Evolutionary conservation across 495 filamentous ascomycete genomes (phyloP).

Genomic region (Podospora fimiseda): DNA sequence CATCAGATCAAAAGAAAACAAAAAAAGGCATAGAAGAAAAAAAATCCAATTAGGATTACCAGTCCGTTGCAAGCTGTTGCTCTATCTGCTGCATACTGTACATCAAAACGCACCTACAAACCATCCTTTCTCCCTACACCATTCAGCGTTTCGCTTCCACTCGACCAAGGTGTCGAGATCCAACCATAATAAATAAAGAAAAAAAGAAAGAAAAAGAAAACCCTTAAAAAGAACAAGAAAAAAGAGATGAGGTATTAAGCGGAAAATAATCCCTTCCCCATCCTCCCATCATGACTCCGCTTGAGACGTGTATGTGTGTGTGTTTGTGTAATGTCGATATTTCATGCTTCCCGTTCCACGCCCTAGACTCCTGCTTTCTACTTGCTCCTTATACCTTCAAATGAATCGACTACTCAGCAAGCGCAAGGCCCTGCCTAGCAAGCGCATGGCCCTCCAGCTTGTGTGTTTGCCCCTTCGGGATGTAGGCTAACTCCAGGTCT

Average conservation of each 20-base stretch:
- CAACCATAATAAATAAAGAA: conserved; percentile 7
- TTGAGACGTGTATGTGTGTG: conserved; percentile 15
- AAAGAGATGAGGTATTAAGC: conserved; percentile 28
- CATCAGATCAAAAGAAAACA: neutral
- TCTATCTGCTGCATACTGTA: conserved; percentile 30
- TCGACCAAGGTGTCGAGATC: conserved; percentile 4
- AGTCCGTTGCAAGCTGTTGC: conserved; percentile 27
- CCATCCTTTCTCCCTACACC: conserved; percentile 1
- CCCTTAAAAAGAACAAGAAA: neutral
- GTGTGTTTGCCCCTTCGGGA: conserved; percentile 69
- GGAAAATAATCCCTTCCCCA: conserved; percentile 16
- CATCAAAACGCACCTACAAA: conserved; percentile 17
- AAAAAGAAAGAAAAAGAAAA: conserved; percentile 11
- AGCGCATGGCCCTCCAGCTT: conserved; percentile 65
- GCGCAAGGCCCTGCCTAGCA: conserved; percentile 47
- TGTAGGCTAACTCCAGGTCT: conserved; percentile 75
- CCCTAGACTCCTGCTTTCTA: neutral
- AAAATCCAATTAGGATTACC: conserved; percentile 10
- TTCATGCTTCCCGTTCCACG: neutral
- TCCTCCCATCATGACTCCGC: conserved; percentile 25
- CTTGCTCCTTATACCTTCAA: neutral
- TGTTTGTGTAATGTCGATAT: conserved; percentile 2
- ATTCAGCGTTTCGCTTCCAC: neutral
- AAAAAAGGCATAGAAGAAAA: no score
- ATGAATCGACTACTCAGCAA: neutral